Evolutionary conservation across 2,329 filamentous ascomycete genomes (phyloP).

Genomic region (Fusarium euwallaceae): DNA sequence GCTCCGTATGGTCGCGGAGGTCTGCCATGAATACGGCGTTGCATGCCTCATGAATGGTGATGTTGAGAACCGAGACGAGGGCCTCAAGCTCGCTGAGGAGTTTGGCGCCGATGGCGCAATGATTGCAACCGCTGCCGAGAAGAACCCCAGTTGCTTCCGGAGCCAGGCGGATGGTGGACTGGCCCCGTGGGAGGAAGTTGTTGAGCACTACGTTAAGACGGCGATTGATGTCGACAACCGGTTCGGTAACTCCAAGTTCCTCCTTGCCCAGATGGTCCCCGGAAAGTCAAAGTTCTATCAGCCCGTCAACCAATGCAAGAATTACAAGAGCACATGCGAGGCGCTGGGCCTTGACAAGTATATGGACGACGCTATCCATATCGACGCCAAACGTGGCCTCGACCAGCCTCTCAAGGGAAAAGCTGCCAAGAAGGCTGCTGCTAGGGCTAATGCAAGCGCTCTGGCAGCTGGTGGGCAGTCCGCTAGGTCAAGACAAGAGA

Average conservation of each 20-base stretch:
- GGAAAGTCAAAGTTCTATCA: constrained; percentile 78
- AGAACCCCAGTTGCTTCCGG: constrained; percentile 90
- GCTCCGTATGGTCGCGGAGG: constrained; percentile 82
- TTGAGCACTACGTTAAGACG: constrained; percentile 78
- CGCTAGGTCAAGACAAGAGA: constrained; percentile 53
- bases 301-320: constrained; percentile 74
- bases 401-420: constrained; percentile 60
- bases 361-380: constrained; percentile 70
- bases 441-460: constrained; percentile 55
- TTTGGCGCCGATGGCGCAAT: constrained; percentile 94
- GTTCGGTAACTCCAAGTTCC: constrained; percentile 93
- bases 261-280: constrained; percentile 87
- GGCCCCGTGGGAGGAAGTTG: constrained; percentile 81
- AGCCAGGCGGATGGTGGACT: constrained; percentile 76
- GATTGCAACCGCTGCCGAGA: constrained; percentile 94
- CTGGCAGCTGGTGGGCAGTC: constrained; percentile 63
- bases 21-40: constrained; percentile 88
- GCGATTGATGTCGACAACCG: constrained; percentile 85
- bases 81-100: constrained; percentile 77
- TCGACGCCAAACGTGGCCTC: constrained; percentile 75
- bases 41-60: constrained; percentile 98
- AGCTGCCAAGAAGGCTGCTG: constrained; percentile 51
- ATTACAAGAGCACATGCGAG: constrained; percentile 77
- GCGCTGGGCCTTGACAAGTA: constrained; percentile 75
- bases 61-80: constrained; percentile 81